Evolutionary conservation across 2,329 filamentous ascomycete species (phyloP).

Genomic region (Berkeleyomyces basicola): DNA sequence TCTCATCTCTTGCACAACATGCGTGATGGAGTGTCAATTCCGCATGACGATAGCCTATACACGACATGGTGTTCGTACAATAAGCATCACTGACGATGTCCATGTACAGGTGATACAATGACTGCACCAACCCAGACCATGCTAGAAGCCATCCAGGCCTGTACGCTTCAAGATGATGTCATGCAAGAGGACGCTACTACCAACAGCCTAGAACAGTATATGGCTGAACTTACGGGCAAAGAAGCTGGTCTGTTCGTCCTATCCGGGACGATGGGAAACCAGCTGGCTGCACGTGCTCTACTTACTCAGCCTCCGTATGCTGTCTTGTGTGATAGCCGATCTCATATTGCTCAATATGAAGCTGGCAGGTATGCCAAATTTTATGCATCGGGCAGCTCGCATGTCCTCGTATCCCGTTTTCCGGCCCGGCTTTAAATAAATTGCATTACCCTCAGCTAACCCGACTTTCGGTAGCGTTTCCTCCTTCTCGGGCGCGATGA

Average conservation of each 20-base stretch:
- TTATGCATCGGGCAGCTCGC: not conserved
- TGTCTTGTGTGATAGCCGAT: slow-evolving; percentile 61
- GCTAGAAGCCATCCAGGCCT: slow-evolving; percentile 60
- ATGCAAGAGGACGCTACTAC: slow-evolving; percentile 68
- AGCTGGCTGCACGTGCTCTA: slow-evolving; percentile 63
- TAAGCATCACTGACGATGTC: not conserved
- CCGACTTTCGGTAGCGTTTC: slow-evolving; percentile 37
- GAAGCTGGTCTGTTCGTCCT: slow-evolving; percentile 66
- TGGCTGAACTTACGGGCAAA: slow-evolving; percentile 58
- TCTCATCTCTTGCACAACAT: not conserved
- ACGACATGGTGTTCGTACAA: not conserved
- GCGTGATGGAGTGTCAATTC: not conserved
- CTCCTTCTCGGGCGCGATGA: slow-evolving; percentile 51
- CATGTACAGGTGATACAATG: slow-evolving; percentile 31
- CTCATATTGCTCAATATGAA: slow-evolving; percentile 58
- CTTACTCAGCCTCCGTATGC: slow-evolving; percentile 64
- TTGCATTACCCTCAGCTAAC: not conserved
- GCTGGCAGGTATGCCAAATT: slow-evolving; percentile 35
- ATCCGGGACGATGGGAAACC: slow-evolving; percentile 90
- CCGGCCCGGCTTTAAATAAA: no score
- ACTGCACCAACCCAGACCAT: slow-evolving; percentile 68
- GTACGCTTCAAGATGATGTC: slow-evolving; percentile 70
- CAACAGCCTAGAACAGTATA: slow-evolving; percentile 53
- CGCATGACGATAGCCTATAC: not conserved
- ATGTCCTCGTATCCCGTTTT: not conserved